These are phyloP conservation scores for Rhodotorula glutinis DNA, from an alignment of 1,284 basidiomycete genomes.

Conservation along the genomic window DNA sequence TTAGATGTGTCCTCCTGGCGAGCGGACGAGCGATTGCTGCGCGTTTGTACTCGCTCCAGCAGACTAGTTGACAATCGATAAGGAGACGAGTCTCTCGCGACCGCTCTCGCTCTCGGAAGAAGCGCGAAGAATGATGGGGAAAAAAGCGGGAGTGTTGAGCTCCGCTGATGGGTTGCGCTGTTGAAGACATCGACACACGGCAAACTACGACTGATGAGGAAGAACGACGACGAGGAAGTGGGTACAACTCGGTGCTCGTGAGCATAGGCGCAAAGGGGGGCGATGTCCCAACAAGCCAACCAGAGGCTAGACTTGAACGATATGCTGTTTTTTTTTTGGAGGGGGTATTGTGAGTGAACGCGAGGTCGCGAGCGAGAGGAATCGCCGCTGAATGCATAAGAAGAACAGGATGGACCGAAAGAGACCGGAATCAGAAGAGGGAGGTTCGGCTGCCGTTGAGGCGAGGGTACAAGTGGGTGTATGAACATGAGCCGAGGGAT, in stretches of 20 bases:
- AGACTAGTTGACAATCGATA: too few species aligned
- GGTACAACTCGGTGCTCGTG: not conserved
- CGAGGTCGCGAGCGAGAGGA: slow-evolving; percentile 23
- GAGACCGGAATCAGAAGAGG: not conserved
- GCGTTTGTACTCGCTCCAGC: too few species aligned
- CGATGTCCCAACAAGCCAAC: slow-evolving; percentile 7
- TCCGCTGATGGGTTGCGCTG: slow-evolving; percentile 7
- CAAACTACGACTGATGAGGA: not conserved
- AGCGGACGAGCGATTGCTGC: too few species aligned
- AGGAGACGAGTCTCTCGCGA: too few species aligned
- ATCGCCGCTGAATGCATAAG: slow-evolving; percentile 11
- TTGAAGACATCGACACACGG: slow-evolving; percentile 13
- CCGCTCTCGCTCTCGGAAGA: too few species aligned
- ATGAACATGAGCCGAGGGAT: not conserved
- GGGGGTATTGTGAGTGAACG: slow-evolving; percentile 9
- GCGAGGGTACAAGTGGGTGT: slow-evolving; percentile 2
- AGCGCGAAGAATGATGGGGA: not conserved
- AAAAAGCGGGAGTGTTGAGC: slow-evolving; percentile 22
- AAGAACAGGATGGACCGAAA: not conserved
- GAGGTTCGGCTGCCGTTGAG: slow-evolving; percentile 20
- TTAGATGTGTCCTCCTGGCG: too few species aligned
- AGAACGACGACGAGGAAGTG: not conserved
- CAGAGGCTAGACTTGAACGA: not conserved
- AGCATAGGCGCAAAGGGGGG: not conserved
- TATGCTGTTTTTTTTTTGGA: not conserved